Evolutionary conservation across 2,329 filamentous ascomycete genomes (phyloP).

Genomic region (Aspergillus sp.): DNA sequence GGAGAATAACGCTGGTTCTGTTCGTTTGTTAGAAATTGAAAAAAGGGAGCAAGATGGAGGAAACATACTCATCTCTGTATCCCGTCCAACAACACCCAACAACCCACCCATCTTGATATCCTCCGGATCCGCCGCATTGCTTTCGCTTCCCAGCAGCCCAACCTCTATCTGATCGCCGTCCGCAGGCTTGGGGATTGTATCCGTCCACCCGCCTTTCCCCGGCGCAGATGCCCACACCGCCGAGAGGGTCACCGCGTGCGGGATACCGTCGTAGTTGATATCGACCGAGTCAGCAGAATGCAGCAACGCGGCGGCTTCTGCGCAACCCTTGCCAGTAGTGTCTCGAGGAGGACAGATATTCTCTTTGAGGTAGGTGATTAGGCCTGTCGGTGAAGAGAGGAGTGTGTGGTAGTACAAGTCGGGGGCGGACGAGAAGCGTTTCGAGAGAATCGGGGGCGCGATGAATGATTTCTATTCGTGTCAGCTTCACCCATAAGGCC

Average conservation of each 20-base stretch:
- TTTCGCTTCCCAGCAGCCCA: constrained; percentile 64
- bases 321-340: constrained; percentile 22
- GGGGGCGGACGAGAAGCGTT: constrained; percentile 55
- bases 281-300: constrained; percentile 58
- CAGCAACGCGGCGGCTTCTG: constrained; percentile 37
- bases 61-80: constrained; percentile 54
- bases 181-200: constrained; percentile 29
- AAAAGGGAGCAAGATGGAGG: not conserved
- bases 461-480: constrained; percentile 52
- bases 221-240: constrained; percentile 49
- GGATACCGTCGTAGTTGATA: constrained; percentile 65
- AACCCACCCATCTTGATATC: constrained; percentile 73
- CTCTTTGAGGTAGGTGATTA: constrained; percentile 48
- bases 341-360: constrained; percentile 42
- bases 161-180: constrained; percentile 60
- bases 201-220: constrained; percentile 37
- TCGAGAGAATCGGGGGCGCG: constrained; percentile 46
- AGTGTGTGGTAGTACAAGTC: constrained; percentile 63
- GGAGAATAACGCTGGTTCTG: constrained; percentile 69
- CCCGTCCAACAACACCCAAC: constrained; percentile 68
- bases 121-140: constrained; percentile 47
- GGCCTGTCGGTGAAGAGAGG: constrained; percentile 48
- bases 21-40: constrained; percentile 3
- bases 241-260: constrained; percentile 57
- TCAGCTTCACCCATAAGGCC: constrained; percentile 1